Percentiles rank a stretch among this genome's conserved stretches.
Evolutionary conservation across 352 stramenopile genomes (phyloP).

Genomic region (Phytophthora uliginosa): DNA sequence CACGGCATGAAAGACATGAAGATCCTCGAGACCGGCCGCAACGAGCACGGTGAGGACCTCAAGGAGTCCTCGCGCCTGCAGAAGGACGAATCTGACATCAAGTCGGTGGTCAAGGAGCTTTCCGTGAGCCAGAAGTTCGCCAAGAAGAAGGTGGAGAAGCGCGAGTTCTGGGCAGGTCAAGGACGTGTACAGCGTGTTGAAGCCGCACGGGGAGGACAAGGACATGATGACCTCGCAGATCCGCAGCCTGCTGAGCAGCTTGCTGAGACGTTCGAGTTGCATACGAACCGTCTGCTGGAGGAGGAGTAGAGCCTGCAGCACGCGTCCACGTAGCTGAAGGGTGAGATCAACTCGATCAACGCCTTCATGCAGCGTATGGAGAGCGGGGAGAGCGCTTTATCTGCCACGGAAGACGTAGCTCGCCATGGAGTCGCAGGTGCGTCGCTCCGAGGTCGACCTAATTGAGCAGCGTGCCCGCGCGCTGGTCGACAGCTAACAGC

Average conservation of each 20-base stretch:
- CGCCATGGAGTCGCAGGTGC: slow-evolving; percentile 85
- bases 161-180: slow-evolving; percentile 89
- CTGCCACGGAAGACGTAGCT: slow-evolving; percentile 90
- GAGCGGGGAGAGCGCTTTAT: slow-evolving; percentile 87
- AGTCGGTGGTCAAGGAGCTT: slow-evolving; percentile 75
- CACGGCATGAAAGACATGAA: slow-evolving; percentile 90
- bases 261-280: slow-evolving; percentile 90
- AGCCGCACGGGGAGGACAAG: slow-evolving; percentile 91
- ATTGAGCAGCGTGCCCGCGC: slow-evolving; percentile 87
- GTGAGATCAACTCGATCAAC: slow-evolving; percentile 90
- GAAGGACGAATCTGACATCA: slow-evolving; percentile 91
- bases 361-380: slow-evolving; percentile 93
- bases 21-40: slow-evolving; percentile 73
- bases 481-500: slow-evolving; percentile 90
- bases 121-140: slow-evolving; percentile 62
- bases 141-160: slow-evolving; percentile 89
- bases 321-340: slow-evolving; percentile 83
- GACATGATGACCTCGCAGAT: slow-evolving; percentile 94
- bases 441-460: slow-evolving; percentile 80
- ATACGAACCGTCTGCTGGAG: slow-evolving; percentile 87
- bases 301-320: slow-evolving; percentile 89
- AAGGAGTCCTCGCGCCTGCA: slow-evolving; percentile 85
- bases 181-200: slow-evolving; percentile 85
- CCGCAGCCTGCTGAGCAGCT: slow-evolving; percentile 86
- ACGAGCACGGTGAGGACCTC: slow-evolving; percentile 77